A percentile compares a stretch with the other conserved stretches of the same genome.
Conservation (phyloP, 208 protist species). For the Acanthamoeba sp. region DNA sequence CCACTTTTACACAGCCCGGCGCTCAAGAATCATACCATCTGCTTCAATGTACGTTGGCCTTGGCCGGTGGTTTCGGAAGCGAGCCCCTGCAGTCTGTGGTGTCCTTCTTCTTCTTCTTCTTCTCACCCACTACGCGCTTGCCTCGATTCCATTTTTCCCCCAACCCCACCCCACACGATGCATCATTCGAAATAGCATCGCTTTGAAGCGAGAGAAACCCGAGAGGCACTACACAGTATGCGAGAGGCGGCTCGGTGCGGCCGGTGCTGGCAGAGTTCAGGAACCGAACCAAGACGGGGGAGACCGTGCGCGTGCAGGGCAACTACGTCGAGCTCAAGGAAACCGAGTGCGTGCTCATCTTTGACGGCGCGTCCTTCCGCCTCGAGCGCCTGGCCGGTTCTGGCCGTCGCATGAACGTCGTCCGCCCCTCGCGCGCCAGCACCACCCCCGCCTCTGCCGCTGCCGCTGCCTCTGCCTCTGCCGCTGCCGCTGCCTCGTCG, state of each 20-base stretch:
- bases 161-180: no score
- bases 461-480: no score
- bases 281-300: background rate
- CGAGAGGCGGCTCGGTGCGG: background rate
- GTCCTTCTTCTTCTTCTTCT: no score
- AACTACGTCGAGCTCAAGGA: conserved; percentile 47
- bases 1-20: background rate
- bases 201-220: background rate
- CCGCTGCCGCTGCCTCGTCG: no score
- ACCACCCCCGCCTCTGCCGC: no score
- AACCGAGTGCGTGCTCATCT: conserved; percentile 36
- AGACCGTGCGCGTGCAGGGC: conserved; percentile 28
- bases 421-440: background rate
- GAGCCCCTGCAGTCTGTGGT: no score
- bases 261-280: conserved; percentile 1
- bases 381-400: conserved; percentile 43
- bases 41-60: background rate
- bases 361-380: conserved; percentile 11
- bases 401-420: conserved; percentile 23
- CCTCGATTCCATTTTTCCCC: no score
- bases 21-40: background rate
- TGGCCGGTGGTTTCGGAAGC: no score
- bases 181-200: background rate
- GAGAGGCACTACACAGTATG: background rate
- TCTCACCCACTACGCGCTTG: no score